phyloP scores from a whole-genome alignment of 768 basidiomycete species.

The Suillus fuscotomentosus region DNA sequence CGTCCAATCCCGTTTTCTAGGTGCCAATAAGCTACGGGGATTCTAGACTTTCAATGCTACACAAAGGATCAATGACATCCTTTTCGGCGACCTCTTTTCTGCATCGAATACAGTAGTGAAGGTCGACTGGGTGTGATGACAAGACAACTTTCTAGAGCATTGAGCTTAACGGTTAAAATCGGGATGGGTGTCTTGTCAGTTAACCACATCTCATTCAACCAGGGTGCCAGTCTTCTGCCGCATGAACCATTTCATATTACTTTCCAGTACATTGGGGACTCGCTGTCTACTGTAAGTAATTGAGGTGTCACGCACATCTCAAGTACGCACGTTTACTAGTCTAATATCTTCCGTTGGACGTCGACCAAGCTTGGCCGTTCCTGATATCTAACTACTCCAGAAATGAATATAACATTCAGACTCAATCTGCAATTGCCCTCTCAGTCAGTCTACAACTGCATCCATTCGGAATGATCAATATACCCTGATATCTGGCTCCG shows the following conservation, averaged over 20 bases:
- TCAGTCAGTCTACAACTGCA: slow-evolving; percentile 28
- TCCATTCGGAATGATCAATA: background rate
- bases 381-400: slow-evolving; percentile 49
- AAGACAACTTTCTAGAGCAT: slow-evolving; percentile 33
- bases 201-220: background rate
- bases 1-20: slow-evolving; percentile 47
- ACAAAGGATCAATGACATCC: slow-evolving; percentile 43
- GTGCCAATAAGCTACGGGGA: slow-evolving; percentile 50
- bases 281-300: slow-evolving; percentile 47
- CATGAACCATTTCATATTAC: slow-evolving; percentile 44
- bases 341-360: slow-evolving; percentile 51
- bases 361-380: slow-evolving; percentile 59
- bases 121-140: slow-evolving; percentile 55
- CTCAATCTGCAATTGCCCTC: slow-evolving; percentile 55
- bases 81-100: slow-evolving; percentile 20
- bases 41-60: slow-evolving; percentile 48
- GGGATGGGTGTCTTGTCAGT: background rate
- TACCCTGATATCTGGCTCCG: slow-evolving; percentile 12
- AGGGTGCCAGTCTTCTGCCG: slow-evolving; percentile 47
- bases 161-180: slow-evolving; percentile 31
- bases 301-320: background rate
- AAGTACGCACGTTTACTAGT: slow-evolving; percentile 25
- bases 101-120: slow-evolving; percentile 32
- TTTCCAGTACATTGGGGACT: slow-evolving; percentile 61
- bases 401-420: slow-evolving; percentile 49